phyloP scores from a whole-genome alignment of 1,284 basidiomycete genomes.

The Clitocybe nebularis region DNA sequence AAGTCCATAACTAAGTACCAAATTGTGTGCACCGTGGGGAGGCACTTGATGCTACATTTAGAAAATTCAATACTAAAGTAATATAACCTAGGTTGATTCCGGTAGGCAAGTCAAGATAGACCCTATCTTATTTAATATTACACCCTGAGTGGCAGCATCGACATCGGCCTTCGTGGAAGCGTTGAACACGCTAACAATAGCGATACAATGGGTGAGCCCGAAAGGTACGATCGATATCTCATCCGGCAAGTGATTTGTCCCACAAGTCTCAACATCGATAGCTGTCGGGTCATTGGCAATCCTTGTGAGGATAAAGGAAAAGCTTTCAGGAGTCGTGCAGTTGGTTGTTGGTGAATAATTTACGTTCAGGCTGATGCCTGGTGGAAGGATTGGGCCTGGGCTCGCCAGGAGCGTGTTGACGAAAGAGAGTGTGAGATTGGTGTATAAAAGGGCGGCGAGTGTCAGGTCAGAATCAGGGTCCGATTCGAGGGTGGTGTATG shows the following conservation, averaged over 20 bases:
- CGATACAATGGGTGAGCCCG: conserved; percentile 44
- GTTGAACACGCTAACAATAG: conserved; percentile 44
- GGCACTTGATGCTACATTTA: too few species aligned
- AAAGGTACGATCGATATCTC: conserved; percentile 33
- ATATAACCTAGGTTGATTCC: background rate
- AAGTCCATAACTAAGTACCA: too few species aligned
- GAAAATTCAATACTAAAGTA: too few species aligned
- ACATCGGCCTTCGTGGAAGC: conserved; percentile 43
- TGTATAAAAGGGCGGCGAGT: conserved; percentile 37
- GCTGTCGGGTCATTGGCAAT: conserved; percentile 25
- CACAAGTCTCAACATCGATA: conserved; percentile 41
- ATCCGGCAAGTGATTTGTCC: conserved; percentile 33
- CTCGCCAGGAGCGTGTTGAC: conserved; percentile 31
- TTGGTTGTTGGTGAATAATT: conserved; percentile 42
- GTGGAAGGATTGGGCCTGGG: conserved; percentile 35
- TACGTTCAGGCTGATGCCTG: conserved; percentile 41
- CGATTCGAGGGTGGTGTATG: conserved; percentile 40
- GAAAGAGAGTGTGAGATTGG: conserved; percentile 38
- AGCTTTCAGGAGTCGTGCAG: conserved; percentile 33
- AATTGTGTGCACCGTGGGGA: too few species aligned
- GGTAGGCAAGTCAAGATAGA: conserved; percentile 26
- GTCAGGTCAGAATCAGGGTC: conserved; percentile 30
- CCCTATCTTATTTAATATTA: conserved; percentile 34
- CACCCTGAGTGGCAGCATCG: conserved; percentile 32
- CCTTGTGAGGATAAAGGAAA: conserved; percentile 45